A percentile compares a stretch with the other conserved stretches of the same genome.
Conservation (phyloP, 306 rosid species). For the Mimosa bimucronata region DNA sequence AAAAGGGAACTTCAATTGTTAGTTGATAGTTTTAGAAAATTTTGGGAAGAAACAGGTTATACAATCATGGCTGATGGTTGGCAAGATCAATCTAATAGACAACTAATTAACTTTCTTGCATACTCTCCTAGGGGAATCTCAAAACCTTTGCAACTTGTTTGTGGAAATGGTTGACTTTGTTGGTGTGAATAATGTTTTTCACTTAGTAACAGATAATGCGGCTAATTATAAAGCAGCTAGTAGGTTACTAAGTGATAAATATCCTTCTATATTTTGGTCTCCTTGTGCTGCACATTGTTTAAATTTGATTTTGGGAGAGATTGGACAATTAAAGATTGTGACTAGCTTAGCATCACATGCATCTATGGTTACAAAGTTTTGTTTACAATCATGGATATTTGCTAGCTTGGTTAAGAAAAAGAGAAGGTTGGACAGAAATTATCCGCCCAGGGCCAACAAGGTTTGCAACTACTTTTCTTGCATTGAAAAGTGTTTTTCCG, state of each 20-base stretch:
- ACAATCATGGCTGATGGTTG: too few relatives aligned
- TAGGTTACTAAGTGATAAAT: not conserved
- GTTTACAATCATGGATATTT: not conserved
- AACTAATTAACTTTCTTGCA: too few relatives aligned
- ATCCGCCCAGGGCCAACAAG: too few relatives aligned
- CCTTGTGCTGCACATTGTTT: not conserved
- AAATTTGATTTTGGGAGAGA: not conserved
- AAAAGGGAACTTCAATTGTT: too few relatives aligned
- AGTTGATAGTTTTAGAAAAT: too few relatives aligned
- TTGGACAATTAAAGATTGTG: not conserved
- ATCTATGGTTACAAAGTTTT: not conserved
- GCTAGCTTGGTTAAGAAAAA: not conserved
- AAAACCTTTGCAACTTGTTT: not conserved
- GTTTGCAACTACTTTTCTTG: too few relatives aligned
- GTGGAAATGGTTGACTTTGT: not conserved
- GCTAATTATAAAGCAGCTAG: not conserved
- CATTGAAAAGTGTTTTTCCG: too few relatives aligned
- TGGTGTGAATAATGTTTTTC: not conserved
- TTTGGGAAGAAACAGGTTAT: too few relatives aligned
- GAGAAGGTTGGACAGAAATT: too few relatives aligned
- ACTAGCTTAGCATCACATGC: not conserved
- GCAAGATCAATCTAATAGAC: too few relatives aligned
- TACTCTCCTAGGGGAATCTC: too few relatives aligned
- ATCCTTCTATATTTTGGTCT: not conserved
- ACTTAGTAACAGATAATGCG: constrained; percentile 7